phyloP scores from a whole-genome alignment of 108 stramenopile species.

The Cyclotella baltica region DNA sequence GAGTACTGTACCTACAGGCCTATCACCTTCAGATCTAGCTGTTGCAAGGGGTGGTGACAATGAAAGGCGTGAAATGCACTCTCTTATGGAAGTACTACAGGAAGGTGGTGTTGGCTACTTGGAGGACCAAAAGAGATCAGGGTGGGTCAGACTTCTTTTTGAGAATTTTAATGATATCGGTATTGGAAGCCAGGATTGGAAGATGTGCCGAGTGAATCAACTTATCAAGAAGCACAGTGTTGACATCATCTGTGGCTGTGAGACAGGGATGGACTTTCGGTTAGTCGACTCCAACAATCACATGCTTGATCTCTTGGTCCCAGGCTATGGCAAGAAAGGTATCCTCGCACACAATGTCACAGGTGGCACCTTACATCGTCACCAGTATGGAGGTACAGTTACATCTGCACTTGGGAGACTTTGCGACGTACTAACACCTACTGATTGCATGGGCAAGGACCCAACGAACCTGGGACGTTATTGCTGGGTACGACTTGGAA shows the following conservation, averaged over 20 bases:
- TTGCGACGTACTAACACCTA: not conserved
- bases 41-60: too few species aligned
- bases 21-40: too few species aligned
- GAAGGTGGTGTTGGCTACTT: not conserved
- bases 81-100: not conserved
- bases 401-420: not conserved
- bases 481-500: not conserved
- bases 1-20: not conserved
- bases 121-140: not conserved
- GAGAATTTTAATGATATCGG: slow-evolving; percentile 4
- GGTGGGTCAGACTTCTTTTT: not conserved
- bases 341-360: not conserved
- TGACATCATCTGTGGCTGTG: not conserved
- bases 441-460: not conserved
- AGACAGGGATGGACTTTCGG: not conserved
- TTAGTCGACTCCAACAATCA: not conserved
- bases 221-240: not conserved
- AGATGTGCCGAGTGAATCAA: not conserved
- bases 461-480: not conserved
- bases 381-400: not conserved
- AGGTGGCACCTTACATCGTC: not conserved
- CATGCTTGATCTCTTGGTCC: not conserved
- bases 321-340: not conserved
- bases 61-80: not conserved
- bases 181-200: not conserved